These are phyloP conservation scores for Eurotiales sp. DNA, from an alignment of 2,329 filamentous ascomycete genomes.

Conservation along the genomic window DNA sequence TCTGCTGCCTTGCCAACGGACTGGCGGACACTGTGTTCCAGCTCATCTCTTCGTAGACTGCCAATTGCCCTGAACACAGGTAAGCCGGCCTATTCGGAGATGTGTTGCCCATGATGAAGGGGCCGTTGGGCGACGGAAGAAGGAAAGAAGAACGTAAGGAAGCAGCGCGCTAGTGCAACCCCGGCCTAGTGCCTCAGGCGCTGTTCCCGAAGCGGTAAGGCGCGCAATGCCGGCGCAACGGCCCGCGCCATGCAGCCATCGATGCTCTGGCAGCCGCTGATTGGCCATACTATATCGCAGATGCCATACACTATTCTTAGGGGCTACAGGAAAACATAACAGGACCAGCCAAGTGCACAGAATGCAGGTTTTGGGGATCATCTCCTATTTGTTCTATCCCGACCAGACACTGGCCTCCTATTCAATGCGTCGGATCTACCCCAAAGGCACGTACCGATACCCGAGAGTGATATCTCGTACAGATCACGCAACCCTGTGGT, in stretches of 20 bases:
- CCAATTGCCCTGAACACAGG: too few species aligned
- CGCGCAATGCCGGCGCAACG: slow-evolving; percentile 11
- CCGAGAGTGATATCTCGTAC: too few species aligned
- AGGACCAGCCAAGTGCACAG: neutral
- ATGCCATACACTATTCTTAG: too few species aligned
- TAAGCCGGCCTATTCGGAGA: too few species aligned
- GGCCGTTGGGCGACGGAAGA: neutral
- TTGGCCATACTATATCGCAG: slow-evolving; percentile 7
- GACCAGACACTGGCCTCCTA: too few species aligned
- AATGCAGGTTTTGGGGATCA: neutral
- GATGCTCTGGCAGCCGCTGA: slow-evolving; percentile 15
- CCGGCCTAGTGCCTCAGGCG: neutral
- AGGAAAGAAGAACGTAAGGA: neutral
- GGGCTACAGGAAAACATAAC: too few species aligned
- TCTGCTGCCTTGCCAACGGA: neutral
- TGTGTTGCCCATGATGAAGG: too few species aligned
- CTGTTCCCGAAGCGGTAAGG: slow-evolving; percentile 9
- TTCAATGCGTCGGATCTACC: too few species aligned
- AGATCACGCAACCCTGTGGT: too few species aligned
- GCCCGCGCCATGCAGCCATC: slow-evolving; percentile 13
- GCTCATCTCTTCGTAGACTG: too few species aligned
- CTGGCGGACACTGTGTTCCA: too few species aligned
- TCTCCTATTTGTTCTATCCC: neutral
- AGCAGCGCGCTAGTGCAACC: neutral
- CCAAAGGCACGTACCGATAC: too few species aligned